Conservation (phyloP, 2,329 filamentous ascomycete species). For the Xylariaceae sp. region DNA sequence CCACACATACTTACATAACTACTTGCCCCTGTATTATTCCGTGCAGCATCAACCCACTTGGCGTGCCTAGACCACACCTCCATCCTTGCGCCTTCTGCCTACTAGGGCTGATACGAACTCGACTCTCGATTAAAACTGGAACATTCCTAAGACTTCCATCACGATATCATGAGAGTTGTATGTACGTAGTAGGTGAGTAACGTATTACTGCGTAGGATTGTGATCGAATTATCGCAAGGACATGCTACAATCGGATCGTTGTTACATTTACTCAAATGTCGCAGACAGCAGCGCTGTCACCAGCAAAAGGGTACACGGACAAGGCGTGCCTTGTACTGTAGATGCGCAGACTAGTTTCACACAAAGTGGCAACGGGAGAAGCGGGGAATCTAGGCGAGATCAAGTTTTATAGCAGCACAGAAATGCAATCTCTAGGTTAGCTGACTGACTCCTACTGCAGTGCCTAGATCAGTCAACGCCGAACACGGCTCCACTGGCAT, state of each 20-base stretch:
- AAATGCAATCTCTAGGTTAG: constrained; percentile 11
- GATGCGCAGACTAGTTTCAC: constrained; percentile 25
- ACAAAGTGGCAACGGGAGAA: constrained; percentile 22
- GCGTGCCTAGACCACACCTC: constrained; percentile 6
- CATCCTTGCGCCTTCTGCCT: constrained; percentile 22
- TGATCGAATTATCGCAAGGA: constrained; percentile 23
- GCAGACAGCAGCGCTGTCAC: constrained; percentile 22
- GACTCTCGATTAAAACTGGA: constrained; percentile 16
- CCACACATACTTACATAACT: no score
- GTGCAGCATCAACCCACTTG: constrained; percentile 19
- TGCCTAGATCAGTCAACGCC: constrained; percentile 13
- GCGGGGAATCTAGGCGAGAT: constrained; percentile 25
- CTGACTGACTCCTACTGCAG: constrained; percentile 25
- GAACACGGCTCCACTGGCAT: constrained; percentile 10
- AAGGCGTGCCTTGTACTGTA: constrained; percentile 18
- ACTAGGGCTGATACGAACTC: constrained; percentile 26
- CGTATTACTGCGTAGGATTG: constrained; percentile 23
- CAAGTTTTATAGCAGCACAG: constrained; percentile 23
- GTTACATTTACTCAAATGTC: constrained; percentile 18
- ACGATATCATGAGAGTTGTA: constrained; percentile 15
- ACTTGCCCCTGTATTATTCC: constrained; percentile 16
- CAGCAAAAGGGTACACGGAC: constrained; percentile 17
- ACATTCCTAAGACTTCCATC: constrained; percentile 11
- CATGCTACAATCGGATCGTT: constrained; percentile 28
- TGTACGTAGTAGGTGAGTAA: constrained; percentile 17